Conservation (phyloP, 73 alveolate species). For the Paramecium sonneborni region DNA sequence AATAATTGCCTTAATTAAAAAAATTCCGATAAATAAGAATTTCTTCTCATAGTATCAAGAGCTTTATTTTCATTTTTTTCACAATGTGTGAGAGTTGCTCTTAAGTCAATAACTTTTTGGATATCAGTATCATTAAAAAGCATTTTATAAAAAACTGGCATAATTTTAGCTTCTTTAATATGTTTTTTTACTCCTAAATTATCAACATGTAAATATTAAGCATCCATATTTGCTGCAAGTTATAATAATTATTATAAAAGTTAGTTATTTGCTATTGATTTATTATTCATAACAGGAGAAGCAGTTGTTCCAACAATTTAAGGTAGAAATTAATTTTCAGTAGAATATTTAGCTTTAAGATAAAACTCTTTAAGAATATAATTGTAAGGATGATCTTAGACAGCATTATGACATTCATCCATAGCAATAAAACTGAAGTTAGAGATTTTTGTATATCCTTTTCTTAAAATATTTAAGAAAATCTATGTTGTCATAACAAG, state of each 20-base stretch:
- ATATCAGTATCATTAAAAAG: not conserved
- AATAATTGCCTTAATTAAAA: not conserved
- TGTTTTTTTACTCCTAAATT: not conserved
- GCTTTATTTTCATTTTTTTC: not conserved
- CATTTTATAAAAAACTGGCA: not conserved
- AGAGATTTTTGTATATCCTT: not conserved
- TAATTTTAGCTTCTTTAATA: constrained; percentile 1
- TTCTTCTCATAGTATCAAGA: not conserved
- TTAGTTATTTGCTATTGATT: not conserved
- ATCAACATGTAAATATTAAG: not conserved
- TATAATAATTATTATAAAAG: not conserved
- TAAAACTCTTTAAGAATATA: not conserved
- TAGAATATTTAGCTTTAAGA: not conserved
- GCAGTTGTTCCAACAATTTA: constrained; percentile 36
- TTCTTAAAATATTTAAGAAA: not conserved
- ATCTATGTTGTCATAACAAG: constrained; percentile 16
- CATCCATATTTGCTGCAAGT: not conserved
- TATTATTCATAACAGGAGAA: constrained; percentile 43
- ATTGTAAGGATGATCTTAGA: constrained; percentile 28
- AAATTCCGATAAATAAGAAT: not conserved
- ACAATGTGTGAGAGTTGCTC: not conserved
- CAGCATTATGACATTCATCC: constrained; percentile 50
- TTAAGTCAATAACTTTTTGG: not conserved
- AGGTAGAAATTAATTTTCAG: not conserved
- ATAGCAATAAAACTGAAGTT: not conserved